Base-by-base conservation (phyloP, 202 grass and related monocot species). In the Schoenoplectus triqueter region DNA sequence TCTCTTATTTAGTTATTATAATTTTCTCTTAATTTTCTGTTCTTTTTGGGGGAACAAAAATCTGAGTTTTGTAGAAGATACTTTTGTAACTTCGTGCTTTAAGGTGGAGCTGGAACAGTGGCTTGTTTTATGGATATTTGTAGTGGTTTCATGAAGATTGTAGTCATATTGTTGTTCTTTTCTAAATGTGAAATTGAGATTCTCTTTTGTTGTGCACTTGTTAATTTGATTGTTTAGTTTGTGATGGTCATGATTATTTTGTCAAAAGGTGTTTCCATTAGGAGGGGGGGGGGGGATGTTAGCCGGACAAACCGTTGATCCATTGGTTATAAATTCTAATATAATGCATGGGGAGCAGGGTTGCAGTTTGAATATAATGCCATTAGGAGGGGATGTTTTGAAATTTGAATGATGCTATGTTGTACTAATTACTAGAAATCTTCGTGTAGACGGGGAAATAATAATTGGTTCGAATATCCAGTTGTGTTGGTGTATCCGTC, bases 41-140 rank as follows among this genome's bases (percentile, higher is more conserved):
- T 83, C 20, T 83, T 50, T 82, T 31, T 31, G 31, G 31, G 31
- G 15, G 64, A 20, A 55, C n/a, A 31, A 68, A 69, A 41, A 54
- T 41, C 0, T 31, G 13, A 52, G 64, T 83, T 81, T 81, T 83
- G 64, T 83, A 83, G 80, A 83, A 67, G 47, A n/a, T 51, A 55
- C 46, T 42, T 66, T 56, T 70, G 14, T 69, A 31, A 83, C 15
- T 4, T 83, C 17, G 46, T 83, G 45, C 8, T 52, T 42, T 61
- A 79, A 40, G 31, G 39, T 10, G 39, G 45, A 79, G 61, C 51
- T 57, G 48, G 14, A 70, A 55, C 49, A 56, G 19, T 83, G 81
- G 39, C 31, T 71, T 59, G 66, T 66, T 70, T 83, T 71, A 56
- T 83, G 81, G 11, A 21, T 59, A 71, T 70, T 83, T 50, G 49